Conservation (phyloP, 331 rosid genomes). For the Arachis monticola region DNA sequence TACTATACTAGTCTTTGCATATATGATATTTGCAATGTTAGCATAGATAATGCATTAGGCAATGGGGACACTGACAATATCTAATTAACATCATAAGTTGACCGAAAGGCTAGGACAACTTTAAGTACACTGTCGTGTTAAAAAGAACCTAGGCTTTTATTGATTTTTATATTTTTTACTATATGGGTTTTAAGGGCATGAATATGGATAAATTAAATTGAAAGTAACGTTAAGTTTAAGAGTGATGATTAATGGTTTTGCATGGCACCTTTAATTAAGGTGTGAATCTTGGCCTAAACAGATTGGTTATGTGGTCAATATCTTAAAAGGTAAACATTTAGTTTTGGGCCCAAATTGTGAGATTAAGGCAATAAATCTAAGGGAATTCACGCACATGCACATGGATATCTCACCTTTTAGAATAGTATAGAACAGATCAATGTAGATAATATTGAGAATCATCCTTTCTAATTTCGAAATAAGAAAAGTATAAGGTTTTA, state of each 20-base stretch:
- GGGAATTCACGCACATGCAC: slow-evolving; percentile 7
- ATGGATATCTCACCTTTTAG: slow-evolving; percentile 27
- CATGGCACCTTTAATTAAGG: slow-evolving; percentile 35
- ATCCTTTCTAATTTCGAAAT: no score
- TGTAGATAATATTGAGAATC: no score
- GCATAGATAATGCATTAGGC: neutral
- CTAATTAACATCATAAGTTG: neutral
- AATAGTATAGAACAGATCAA: neutral
- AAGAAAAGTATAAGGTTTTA: no score
- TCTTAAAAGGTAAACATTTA: slow-evolving; percentile 23
- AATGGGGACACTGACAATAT: neutral
- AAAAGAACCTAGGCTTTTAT: slow-evolving; percentile 7
- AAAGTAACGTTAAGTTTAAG: slow-evolving; percentile 6
- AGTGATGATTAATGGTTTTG: slow-evolving; percentile 22
- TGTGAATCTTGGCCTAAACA: slow-evolving; percentile 27
- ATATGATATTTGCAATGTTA: neutral
- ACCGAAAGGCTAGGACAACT: slow-evolving; percentile 18
- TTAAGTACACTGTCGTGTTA: slow-evolving; percentile 4
- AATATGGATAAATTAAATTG: neutral
- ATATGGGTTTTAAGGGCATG: slow-evolving; percentile 37
- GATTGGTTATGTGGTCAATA: slow-evolving; percentile 41
- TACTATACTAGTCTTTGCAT: neutral
- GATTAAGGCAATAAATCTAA: slow-evolving; percentile 22
- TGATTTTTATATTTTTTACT: neutral
- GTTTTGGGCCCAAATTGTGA: slow-evolving; percentile 27